A percentile compares a stretch with the other conserved stretches of the same genome.
Conservation (phyloP, 495 filamentous ascomycete genomes). For the Annulohypoxylon stygium region DNA sequence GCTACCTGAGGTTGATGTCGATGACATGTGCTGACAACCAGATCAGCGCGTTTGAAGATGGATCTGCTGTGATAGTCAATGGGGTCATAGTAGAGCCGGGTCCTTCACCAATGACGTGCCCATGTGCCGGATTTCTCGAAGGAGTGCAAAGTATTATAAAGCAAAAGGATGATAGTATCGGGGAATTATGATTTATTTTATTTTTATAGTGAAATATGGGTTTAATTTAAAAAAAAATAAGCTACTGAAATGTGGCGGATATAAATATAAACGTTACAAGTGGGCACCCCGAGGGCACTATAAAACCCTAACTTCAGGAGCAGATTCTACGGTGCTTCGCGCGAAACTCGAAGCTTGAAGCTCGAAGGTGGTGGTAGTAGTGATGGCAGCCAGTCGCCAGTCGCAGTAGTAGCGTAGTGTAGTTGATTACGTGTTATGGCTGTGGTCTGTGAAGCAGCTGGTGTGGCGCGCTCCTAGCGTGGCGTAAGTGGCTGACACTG, state of each 20-base stretch:
- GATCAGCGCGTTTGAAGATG: slow-evolving; percentile 32
- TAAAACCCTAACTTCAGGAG: slow-evolving; percentile 6
- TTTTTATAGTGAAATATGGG: slow-evolving; percentile 29
- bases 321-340: slow-evolving; percentile 8
- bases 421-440: background rate
- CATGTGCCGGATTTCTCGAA: background rate
- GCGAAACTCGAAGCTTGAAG: slow-evolving; percentile 1
- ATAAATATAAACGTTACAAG: slow-evolving; percentile 11
- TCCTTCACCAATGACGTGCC: slow-evolving; percentile 28
- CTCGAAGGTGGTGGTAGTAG: slow-evolving; percentile 19
- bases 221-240: slow-evolving; percentile 27
- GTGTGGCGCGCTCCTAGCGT: no score
- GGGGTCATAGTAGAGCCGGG: slow-evolving; percentile 25
- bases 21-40: slow-evolving; percentile 43
- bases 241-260: slow-evolving; percentile 20
- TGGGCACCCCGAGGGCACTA: slow-evolving; percentile 5
- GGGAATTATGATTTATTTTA: slow-evolving; percentile 29
- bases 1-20: slow-evolving; percentile 38
- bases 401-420: slow-evolving; percentile 4
- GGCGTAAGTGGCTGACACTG: no score
- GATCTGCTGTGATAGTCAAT: slow-evolving; percentile 32
- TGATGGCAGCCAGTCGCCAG: slow-evolving; percentile 21
- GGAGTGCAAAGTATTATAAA: slow-evolving; percentile 25
- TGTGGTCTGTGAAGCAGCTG: no score
- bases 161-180: slow-evolving; percentile 24